Conservation (phyloP, 1,284 basidiomycete genomes). For the Acaromyces ingoldii region DNA sequence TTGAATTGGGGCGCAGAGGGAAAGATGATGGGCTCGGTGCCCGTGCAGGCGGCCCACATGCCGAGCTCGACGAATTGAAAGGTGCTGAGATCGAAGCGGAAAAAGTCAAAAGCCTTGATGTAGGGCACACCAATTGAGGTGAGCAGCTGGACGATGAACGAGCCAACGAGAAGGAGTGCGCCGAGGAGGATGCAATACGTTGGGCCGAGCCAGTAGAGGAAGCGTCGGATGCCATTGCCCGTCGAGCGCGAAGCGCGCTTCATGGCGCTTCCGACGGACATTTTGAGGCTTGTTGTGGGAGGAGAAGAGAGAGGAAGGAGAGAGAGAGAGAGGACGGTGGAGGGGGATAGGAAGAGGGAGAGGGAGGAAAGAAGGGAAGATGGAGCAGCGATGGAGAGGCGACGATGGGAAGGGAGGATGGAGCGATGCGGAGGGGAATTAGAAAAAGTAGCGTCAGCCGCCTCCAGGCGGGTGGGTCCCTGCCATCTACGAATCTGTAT, state of each 20-base stretch:
- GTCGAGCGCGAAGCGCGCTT: background rate
- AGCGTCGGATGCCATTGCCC: background rate
- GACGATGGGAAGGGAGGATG: too few relatives aligned
- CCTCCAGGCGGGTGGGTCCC: too few relatives aligned
- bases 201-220: background rate
- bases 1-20: conserved; percentile 1
- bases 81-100: conserved; percentile 2
- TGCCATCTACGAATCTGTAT: too few relatives aligned
- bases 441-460: too few relatives aligned
- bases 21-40: background rate
- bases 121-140: conserved; percentile 6
- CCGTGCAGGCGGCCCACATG: conserved; percentile 5
- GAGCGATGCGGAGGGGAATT: too few relatives aligned
- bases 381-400: too few relatives aligned
- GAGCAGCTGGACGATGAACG: conserved; percentile 2
- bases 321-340: too few relatives aligned
- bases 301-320: background rate
- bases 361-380: too few relatives aligned
- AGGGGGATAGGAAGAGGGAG: too few relatives aligned
- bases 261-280: background rate
- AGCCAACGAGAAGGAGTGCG: background rate
- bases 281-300: background rate
- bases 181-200: conserved; percentile 3
- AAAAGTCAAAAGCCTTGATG: conserved; percentile 4
- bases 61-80: conserved; percentile 3